Evolutionary conservation across 495 filamentous ascomycete species (phyloP).

Genomic region (Tetracladium setigerum): DNA sequence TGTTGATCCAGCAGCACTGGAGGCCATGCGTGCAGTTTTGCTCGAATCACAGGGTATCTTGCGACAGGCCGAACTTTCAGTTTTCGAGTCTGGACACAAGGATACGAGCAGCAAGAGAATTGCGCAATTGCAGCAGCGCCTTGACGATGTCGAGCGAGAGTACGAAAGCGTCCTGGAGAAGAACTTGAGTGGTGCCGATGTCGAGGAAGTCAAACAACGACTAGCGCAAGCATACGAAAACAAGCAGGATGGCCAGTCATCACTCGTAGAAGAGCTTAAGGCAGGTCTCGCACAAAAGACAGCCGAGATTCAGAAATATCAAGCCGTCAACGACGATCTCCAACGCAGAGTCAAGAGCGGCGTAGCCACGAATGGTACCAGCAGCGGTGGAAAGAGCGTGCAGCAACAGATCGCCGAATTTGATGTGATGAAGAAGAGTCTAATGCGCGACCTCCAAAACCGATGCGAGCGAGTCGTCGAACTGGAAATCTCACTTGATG

Average conservation of each 20-base stretch:
- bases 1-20: constrained; percentile 73
- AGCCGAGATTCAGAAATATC: constrained; percentile 71
- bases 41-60: constrained; percentile 88
- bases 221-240: constrained; percentile 68
- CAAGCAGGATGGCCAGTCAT: constrained; percentile 60
- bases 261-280: constrained; percentile 65
- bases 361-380: constrained; percentile 45
- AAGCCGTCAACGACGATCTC: constrained; percentile 64
- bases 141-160: constrained; percentile 65
- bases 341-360: constrained; percentile 60
- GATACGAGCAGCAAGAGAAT: constrained; percentile 60
- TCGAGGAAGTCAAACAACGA: constrained; percentile 72
- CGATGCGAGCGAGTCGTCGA: constrained; percentile 96
- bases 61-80: constrained; percentile 81
- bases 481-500: constrained; percentile 92
- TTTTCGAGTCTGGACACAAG: constrained; percentile 45
- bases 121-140: constrained; percentile 64
- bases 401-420: constrained; percentile 98
- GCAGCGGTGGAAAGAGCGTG: constrained; percentile 71
- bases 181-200: constrained; percentile 71
- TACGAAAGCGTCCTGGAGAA: constrained; percentile 75
- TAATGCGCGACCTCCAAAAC: constrained; percentile 98
- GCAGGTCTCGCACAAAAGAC: constrained; percentile 61
- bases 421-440: constrained; percentile 97
- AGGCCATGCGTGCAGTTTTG: constrained; percentile 66